Evolutionary conservation across 2,329 filamentous ascomycete genomes (phyloP), one percentile per base, ranked within the genome.

Genomic region (Claviceps sp.): DNA sequence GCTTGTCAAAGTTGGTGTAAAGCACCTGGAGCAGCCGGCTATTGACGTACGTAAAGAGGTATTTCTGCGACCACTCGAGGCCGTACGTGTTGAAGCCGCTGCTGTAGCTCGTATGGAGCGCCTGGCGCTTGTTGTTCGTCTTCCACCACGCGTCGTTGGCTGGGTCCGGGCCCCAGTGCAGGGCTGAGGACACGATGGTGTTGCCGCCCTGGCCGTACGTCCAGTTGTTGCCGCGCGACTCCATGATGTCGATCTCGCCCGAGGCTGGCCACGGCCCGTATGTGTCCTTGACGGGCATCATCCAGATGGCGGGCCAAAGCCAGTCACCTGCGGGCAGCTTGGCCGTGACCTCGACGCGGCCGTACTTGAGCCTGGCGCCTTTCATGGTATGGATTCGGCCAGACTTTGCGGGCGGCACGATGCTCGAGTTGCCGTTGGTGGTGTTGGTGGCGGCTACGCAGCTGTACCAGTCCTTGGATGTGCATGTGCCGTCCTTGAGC

Each of bases 41-140:
- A 73, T 93, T 85, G 71, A 94, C 76, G 64, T 89, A 94, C 24
- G 86, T 90, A 71, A 91, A 94, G 54, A 93, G 72, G 66, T 94
- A 93, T 67, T 90, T 91, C 60, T 91, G 78, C 49, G 81, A 89
- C 88, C 88, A 94, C 68, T 94, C 88, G 2, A 94, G 67, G 14
- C 88, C 88, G 61, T 82, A 94, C 0, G 78, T 88, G 70, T 94
- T 86, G 71, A 82, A 88, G 24, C 69, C 77, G 1, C 72, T 68
- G 36, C 81, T 68, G 66, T 84, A 94, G 1, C 85, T 87, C 5
- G 83, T 87, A 70, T 89, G 87, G 34, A 89, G 74, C 11, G 86
- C 83, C 55, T 76, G 70, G 51, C 81, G 80, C 73, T 90, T 91
- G 63, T 84, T 81, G 65, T 89, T 90, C 55, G 86, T 91, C 58